Conservation (phyloP, 192 early-diverging fungal genomes). For the Coemansia biformis region DNA sequence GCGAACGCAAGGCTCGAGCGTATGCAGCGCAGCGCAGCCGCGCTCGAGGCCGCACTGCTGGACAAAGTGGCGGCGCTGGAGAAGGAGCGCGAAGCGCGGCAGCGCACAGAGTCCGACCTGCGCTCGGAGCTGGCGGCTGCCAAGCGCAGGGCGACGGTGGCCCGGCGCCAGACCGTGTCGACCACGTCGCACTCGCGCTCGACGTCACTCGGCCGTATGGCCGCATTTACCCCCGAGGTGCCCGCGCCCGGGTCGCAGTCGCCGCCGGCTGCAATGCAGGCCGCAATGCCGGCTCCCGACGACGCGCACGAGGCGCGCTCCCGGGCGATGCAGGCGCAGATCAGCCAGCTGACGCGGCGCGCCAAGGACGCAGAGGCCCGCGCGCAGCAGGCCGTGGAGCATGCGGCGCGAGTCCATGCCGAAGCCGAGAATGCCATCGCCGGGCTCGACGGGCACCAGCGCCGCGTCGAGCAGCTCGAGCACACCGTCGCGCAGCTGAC, state of each 20-base stretch:
- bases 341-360: constrained; percentile 28
- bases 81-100: constrained; percentile 41
- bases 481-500: constrained; percentile 56
- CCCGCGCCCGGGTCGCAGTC: background rate
- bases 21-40: constrained; percentile 19
- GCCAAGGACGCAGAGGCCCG: constrained; percentile 33
- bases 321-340: constrained; percentile 12
- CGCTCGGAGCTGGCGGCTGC: constrained; percentile 32
- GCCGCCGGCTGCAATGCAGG: background rate
- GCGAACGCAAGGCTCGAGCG: constrained; percentile 22
- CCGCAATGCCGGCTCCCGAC: background rate
- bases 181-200: constrained; percentile 13
- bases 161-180: constrained; percentile 48
- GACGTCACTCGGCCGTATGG: constrained; percentile 6
- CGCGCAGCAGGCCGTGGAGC: constrained; percentile 22
- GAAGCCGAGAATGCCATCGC: constrained; percentile 26
- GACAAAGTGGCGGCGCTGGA: constrained; percentile 21
- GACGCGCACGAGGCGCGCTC: background rate
- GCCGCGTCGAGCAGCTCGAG: constrained; percentile 50
- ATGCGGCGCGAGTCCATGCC: constrained; percentile 19
- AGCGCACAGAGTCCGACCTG: constrained; percentile 31
- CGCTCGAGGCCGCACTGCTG: constrained; percentile 16
- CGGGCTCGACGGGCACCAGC: constrained; percentile 15
- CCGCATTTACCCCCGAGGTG: constrained; percentile 11
- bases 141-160: constrained; percentile 30